Conservation (phyloP, 1,139 yeast species). For the Torulaspora globosa region DNA sequence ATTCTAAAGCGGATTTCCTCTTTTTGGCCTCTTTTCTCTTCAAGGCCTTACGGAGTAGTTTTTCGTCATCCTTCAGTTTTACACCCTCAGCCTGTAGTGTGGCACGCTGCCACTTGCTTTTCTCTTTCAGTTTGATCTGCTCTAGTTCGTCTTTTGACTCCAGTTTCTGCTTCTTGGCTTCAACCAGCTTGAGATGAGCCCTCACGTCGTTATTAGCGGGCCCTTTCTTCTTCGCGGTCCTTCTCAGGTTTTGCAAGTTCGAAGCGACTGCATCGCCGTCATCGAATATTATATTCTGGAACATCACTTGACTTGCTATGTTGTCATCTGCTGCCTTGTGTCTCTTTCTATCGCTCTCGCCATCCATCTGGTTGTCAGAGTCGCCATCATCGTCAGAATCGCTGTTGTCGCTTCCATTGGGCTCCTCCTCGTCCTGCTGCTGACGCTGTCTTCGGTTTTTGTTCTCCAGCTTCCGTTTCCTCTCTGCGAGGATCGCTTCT, state of each 20-base stretch:
- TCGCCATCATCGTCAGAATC: slow-evolving; percentile 42
- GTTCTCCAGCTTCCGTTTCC: slow-evolving; percentile 42
- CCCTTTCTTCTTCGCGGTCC: slow-evolving; percentile 60
- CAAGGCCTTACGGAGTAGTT: slow-evolving; percentile 75
- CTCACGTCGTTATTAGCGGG: slow-evolving; percentile 81
- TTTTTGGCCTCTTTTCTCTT: slow-evolving; percentile 78
- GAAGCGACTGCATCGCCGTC: slow-evolving; percentile 83
- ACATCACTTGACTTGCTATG: slow-evolving; percentile 48
- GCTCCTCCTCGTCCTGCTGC: slow-evolving; percentile 42
- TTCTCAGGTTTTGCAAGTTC: slow-evolving; percentile 62
- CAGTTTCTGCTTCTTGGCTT: slow-evolving; percentile 65
- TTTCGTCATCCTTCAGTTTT: slow-evolving; percentile 86
- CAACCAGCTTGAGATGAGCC: slow-evolving; percentile 75
- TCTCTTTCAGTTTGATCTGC: slow-evolving; percentile 56
- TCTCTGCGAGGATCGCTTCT: slow-evolving; percentile 66
- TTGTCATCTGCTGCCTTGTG: slow-evolving; percentile 37
- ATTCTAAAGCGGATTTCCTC: slow-evolving; percentile 75
- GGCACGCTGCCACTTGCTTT: slow-evolving; percentile 80
- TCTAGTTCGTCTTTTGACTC: slow-evolving; percentile 61
- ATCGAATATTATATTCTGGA: slow-evolving; percentile 75
- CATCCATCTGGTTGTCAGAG: slow-evolving; percentile 34
- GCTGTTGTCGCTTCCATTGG: slow-evolving; percentile 36
- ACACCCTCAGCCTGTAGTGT: slow-evolving; percentile 85
- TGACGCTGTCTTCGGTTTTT: slow-evolving; percentile 39
- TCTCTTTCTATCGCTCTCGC: slow-evolving; percentile 34